Base-by-base conservation (phyloP, 495 filamentous ascomycete species). In the Ascodesmis nigricans region DNA sequence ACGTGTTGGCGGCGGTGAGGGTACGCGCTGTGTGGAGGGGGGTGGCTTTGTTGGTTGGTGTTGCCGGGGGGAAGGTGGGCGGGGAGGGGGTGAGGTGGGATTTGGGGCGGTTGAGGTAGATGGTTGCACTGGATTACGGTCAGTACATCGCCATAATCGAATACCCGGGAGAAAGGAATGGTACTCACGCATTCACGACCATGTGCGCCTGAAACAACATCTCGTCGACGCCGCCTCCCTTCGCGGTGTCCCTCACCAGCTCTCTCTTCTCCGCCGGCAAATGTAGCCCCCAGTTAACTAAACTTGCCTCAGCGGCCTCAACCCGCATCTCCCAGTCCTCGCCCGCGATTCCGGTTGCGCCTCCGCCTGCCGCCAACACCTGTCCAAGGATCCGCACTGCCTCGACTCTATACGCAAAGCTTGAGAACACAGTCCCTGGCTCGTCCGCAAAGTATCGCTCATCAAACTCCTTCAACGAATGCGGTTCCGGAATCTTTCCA, bases 191-290 rank as follows among this genome's bases (percentile, higher is more conserved):
- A 49, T 78, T 67, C 19, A 74, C 66, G 32, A 87, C 72, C 69
- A 87, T 81, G 36, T 75, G 75, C 7, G 80, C 80, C 49, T 91
- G 80, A 60, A 91, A 90, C 58, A 91, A 69, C 65, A 91, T 75
- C 57, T 90, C 78, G 47, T 92, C 81, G 6, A 83, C 63, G 38
- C 74, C 66, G 38, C 66, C 64, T 24, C 65, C 65, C 17, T 35
- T 35, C n/a, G n/a, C n/a, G n/a, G n/a, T n/a, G n/a, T n/a, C n/a
- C n/a, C n/a, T n/a, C 35, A 84, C 56, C 21, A 80, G 64, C 38
- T 77, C 67, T 35, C 61, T 62, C 55, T 90, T 90, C n/a, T 62
- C 62, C 24, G 66, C 60, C 0, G 82, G 81, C 4, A 91, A 61
- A 46, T 84, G 76, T 34, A 83, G 67, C 28, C 64, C 64, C 78